Evolutionary conservation across 2,329 filamentous ascomycete genomes (phyloP).

Genomic region (Thielaviopsis euricoi): DNA sequence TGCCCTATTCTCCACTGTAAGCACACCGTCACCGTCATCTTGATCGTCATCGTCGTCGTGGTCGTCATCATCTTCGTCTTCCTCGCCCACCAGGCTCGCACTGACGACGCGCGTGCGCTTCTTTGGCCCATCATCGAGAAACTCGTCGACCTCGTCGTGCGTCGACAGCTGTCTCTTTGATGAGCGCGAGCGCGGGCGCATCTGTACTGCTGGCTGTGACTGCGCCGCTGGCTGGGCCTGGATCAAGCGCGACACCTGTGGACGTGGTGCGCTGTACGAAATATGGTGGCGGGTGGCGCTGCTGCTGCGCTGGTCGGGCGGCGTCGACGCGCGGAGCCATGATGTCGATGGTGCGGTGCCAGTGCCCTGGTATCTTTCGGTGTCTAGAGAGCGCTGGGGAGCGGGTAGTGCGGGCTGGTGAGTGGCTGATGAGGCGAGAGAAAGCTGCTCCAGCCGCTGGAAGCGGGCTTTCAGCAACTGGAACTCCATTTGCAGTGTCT

Average conservation of each 20-base stretch:
- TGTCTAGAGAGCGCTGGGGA: background rate
- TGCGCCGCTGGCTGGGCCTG: background rate
- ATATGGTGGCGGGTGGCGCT: background rate
- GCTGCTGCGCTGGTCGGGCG: background rate
- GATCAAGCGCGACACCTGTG: conserved; percentile 4
- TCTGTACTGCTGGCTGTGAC: background rate
- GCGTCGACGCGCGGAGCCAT: background rate
- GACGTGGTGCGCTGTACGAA: conserved; percentile 5
- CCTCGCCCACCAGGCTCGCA: background rate
- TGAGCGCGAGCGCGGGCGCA: background rate
- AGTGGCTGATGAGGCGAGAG: background rate
- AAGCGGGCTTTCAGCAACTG: conserved; percentile 23
- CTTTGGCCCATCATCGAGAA: background rate
- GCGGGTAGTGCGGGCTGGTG: background rate
- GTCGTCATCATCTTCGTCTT: background rate
- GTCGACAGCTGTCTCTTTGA: background rate
- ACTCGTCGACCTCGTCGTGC: background rate
- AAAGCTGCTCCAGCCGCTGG: conserved; percentile 19
- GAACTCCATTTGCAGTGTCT: conserved; percentile 26
- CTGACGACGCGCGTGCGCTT: background rate
- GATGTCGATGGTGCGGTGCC: too few relatives aligned
- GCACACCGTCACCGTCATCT: too few relatives aligned
- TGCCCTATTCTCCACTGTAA: too few relatives aligned
- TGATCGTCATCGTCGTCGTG: background rate
- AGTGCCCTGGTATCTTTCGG: background rate